These are phyloP conservation scores for Dillenia suffruticosa DNA, from an alignment of 164 flowering plant species.

Conservation along the genomic window DNA sequence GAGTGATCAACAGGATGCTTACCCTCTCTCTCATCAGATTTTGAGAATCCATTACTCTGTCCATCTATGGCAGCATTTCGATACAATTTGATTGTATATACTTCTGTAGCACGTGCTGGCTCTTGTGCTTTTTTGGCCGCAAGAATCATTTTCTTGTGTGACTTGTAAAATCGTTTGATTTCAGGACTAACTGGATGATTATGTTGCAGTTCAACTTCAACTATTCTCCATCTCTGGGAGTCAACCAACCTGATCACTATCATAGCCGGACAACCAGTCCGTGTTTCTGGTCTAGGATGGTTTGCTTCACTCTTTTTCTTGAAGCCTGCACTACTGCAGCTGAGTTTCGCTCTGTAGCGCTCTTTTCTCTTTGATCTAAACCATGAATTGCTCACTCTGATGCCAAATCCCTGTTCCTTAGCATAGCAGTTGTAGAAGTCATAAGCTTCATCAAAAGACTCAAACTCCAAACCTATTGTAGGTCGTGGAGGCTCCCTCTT, in stretches of 20 bases:
- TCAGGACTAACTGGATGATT: constrained; percentile 40
- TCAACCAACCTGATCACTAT: constrained; percentile 32
- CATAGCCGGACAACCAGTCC: constrained; percentile 57
- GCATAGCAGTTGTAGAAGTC: constrained; percentile 39
- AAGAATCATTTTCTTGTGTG: constrained; percentile 36
- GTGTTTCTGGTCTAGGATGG: constrained; percentile 44
- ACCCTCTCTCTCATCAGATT: constrained; percentile 15
- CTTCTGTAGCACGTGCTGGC: constrained; percentile 23
- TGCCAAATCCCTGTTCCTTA: constrained; percentile 41
- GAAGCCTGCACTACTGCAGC: constrained; percentile 53
- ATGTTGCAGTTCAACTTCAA: constrained; percentile 43
- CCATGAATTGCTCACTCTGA: constrained; percentile 48
- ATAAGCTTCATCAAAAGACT: constrained; percentile 42
- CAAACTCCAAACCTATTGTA: constrained; percentile 41
- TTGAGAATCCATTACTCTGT: constrained; percentile 11
- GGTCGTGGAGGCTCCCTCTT: constrained; percentile 21
- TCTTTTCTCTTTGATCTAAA: constrained; percentile 39
- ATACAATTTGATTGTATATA: constrained; percentile 34
- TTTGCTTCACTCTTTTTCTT: constrained; percentile 44
- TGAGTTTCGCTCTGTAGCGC: constrained; percentile 40
- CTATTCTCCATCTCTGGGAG: constrained; percentile 39
- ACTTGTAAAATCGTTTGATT: constrained; percentile 31
- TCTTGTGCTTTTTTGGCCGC: constrained; percentile 27
- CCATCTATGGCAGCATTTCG: constrained; percentile 22
- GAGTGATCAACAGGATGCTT: constrained; percentile 22